phyloP scores from a whole-genome alignment of 257 asterid species.

The Misopates orontium region DNA sequence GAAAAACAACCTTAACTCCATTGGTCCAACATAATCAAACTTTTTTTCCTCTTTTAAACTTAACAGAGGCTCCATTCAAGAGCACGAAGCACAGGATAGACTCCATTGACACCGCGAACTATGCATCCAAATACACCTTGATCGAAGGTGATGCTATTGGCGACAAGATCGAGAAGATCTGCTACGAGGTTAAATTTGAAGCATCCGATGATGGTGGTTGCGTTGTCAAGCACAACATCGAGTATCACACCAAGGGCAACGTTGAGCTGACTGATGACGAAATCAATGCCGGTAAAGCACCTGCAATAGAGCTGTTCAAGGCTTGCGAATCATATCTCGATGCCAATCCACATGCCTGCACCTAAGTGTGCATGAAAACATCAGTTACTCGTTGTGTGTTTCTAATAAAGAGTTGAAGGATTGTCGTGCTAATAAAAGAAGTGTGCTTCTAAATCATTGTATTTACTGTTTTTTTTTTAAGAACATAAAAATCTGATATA shows the following conservation, averaged over 20 bases:
- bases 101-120: slow-evolving; percentile 30
- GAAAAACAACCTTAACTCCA: no score
- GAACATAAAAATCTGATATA: no score
- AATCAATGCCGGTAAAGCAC: slow-evolving; percentile 36
- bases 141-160: slow-evolving; percentile 40
- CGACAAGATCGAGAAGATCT: slow-evolving; percentile 33
- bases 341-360: slow-evolving; percentile 18
- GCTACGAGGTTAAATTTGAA: slow-evolving; percentile 32
- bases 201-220: slow-evolving; percentile 36
- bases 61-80: slow-evolving; percentile 33
- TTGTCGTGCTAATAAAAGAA: no score
- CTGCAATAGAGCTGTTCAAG: slow-evolving; percentile 30
- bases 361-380: no score
- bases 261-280: slow-evolving; percentile 35
- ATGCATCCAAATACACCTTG: slow-evolving; percentile 31
- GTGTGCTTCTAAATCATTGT: no score
- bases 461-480: no score
- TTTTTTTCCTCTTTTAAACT: no score
- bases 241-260: slow-evolving; percentile 38
- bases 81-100: slow-evolving; percentile 39
- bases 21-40: no score
- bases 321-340: slow-evolving; percentile 35
- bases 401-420: no score
- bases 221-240: slow-evolving; percentile 29
- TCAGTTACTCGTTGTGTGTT: no score